These are phyloP conservation scores for Heliamphora exappendiculata DNA, from an alignment of 148 eudicot genomes.

Conservation along the genomic window DNA sequence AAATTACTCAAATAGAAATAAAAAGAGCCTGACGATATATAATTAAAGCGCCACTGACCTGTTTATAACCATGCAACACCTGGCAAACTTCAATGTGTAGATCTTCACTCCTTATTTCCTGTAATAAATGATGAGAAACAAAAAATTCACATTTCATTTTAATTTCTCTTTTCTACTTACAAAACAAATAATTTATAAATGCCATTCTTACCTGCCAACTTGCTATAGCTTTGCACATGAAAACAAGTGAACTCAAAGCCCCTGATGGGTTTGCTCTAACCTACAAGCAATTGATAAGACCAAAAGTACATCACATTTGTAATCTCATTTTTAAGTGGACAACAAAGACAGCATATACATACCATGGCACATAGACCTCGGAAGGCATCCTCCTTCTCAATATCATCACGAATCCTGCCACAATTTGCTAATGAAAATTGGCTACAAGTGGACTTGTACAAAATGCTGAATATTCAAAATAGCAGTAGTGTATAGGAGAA, in stretches of 20 bases:
- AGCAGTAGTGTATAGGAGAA: no score
- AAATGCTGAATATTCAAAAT: background rate
- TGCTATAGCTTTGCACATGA: conserved; percentile 82
- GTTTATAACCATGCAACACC: conserved; percentile 91
- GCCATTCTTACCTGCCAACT: conserved; percentile 86
- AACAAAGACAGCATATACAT: conserved; percentile 10
- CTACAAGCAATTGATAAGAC: conserved; percentile 38
- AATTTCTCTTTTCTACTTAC: background rate
- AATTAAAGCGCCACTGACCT: conserved; percentile 41
- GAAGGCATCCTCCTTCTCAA: conserved; percentile 97
- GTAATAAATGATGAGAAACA: conserved; percentile 17
- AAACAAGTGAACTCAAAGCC: conserved; percentile 71
- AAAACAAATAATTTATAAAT: background rate
- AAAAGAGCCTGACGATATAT: background rate
- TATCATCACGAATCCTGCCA: conserved; percentile 93
- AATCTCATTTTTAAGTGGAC: conserved; percentile 8
- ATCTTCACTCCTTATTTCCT: conserved; percentile 93
- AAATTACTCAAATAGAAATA: background rate
- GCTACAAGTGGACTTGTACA: background rate
- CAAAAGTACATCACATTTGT: background rate
- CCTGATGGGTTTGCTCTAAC: conserved; percentile 86
- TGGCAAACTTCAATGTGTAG: conserved; percentile 80
- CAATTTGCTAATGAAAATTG: conserved; percentile 10
- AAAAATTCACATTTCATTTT: background rate
- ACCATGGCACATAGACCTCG: conserved; percentile 99